phyloP scores from a whole-genome alignment of 1,284 basidiomycete species.

The Exobasidium cylindrosporum region DNA sequence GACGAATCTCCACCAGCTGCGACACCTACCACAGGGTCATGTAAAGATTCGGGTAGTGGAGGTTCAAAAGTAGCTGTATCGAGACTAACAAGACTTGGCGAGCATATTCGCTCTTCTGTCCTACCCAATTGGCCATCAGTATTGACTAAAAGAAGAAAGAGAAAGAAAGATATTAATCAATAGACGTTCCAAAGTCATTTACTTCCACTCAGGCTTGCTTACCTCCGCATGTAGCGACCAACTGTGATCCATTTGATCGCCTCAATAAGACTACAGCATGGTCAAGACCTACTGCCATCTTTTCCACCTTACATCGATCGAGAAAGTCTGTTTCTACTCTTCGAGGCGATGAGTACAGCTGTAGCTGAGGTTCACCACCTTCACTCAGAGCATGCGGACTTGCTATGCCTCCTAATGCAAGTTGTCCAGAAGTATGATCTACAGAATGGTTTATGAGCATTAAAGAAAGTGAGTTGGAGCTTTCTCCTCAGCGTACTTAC shows the following conservation, averaged over 20 bases:
- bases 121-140: constrained; percentile 19
- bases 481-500: constrained; percentile 5
- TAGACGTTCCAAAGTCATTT: too few relatives aligned
- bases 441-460: neutral
- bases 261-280: constrained; percentile 16
- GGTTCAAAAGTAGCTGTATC: constrained; percentile 3
- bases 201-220: too few relatives aligned
- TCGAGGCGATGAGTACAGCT: constrained; percentile 14
- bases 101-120: neutral
- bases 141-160: constrained; percentile 6
- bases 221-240: constrained; percentile 4
- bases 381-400: constrained; percentile 9
- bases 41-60: neutral
- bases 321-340: constrained; percentile 1
- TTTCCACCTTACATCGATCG: neutral
- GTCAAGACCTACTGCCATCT: constrained; percentile 15
- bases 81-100: constrained; percentile 10
- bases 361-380: constrained; percentile 14
- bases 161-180: too few relatives aligned
- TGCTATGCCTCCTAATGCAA: constrained; percentile 11
- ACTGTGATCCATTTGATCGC: neutral
- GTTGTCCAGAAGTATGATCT: constrained; percentile 20
- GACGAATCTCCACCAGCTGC: constrained; percentile 22
- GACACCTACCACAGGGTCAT: constrained; percentile 10
- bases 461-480: neutral